phyloP scores from a whole-genome alignment of 176 grass and related monocot species.

The Avena sativa region DNA sequence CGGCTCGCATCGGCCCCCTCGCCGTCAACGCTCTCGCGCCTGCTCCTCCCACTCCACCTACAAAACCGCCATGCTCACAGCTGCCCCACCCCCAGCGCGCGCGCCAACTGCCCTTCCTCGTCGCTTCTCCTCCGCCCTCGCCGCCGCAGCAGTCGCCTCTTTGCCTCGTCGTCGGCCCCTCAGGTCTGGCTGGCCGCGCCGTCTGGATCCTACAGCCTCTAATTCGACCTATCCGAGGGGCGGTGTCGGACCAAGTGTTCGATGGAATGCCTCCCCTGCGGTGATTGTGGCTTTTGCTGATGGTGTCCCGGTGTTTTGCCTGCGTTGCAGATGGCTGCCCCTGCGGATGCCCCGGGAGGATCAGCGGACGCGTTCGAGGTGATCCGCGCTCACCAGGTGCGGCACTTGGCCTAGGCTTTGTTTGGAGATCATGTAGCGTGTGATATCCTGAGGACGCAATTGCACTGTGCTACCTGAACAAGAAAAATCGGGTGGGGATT shows the following conservation, averaged over 20 bases:
- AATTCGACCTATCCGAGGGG: too few species aligned
- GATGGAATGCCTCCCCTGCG: background rate
- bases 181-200: conserved; percentile 43
- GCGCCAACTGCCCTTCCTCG: background rate
- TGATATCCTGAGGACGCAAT: background rate
- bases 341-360: conserved; percentile 48
- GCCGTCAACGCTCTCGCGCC: conserved; percentile 54
- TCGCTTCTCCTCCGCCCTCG: background rate
- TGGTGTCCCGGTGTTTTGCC: background rate
- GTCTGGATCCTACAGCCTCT: too few species aligned
- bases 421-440: background rate
- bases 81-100: background rate
- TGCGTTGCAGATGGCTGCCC: conserved; percentile 62
- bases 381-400: conserved; percentile 86
- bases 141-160: conserved; percentile 10
- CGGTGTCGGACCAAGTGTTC: conserved; percentile 4
- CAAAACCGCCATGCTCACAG: conserved; percentile 31
- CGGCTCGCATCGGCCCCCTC: conserved; percentile 17
- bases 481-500: background rate
- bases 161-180: conserved; percentile 39
- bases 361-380: conserved; percentile 68
- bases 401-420: background rate
- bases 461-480: background rate
- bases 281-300: conserved; percentile 5
- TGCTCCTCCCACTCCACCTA: conserved; percentile 48